A percentile compares a stretch with the other conserved stretches of the same genome.
phyloP scores from a whole-genome alignment of 768 basidiomycete genomes.

The Pisolithus tinctorius region DNA sequence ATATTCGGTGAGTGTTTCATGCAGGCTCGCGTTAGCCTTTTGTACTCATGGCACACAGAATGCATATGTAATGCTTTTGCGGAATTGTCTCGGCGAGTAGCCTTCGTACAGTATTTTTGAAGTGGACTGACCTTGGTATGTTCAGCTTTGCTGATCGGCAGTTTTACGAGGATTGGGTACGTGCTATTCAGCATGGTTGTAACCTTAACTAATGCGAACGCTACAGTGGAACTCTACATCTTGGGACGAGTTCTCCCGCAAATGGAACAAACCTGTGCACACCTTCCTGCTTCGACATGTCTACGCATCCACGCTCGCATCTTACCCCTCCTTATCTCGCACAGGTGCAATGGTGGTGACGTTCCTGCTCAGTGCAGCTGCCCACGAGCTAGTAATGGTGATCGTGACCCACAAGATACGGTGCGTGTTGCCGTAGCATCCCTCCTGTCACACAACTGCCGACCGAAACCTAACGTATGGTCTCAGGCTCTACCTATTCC shows the following conservation, averaged over 20 bases:
- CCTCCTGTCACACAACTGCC: background rate
- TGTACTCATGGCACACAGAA: slow-evolving; percentile 38
- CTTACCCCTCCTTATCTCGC: slow-evolving; percentile 62
- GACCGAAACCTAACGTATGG: background rate
- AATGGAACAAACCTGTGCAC: slow-evolving; percentile 98
- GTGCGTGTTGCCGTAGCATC: slow-evolving; percentile 31
- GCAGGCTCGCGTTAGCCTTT: slow-evolving; percentile 1
- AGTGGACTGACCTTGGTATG: slow-evolving; percentile 1
- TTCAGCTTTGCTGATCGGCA: slow-evolving; percentile 90
- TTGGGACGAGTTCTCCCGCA: slow-evolving; percentile 95
- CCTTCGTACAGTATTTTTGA: background rate
- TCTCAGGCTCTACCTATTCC: slow-evolving; percentile 77
- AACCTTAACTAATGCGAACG: background rate
- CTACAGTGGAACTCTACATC: slow-evolving; percentile 93
- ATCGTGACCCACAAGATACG: slow-evolving; percentile 90
- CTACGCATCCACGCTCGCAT: slow-evolving; percentile 80
- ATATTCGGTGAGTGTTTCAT: slow-evolving; percentile 54
- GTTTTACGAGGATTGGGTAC: slow-evolving; percentile 95
- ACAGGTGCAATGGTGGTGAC: slow-evolving; percentile 87
- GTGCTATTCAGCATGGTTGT: background rate
- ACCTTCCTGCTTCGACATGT: slow-evolving; percentile 92
- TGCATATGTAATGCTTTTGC: slow-evolving; percentile 97
- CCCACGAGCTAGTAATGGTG: slow-evolving; percentile 95
- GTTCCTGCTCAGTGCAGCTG: slow-evolving; percentile 83
- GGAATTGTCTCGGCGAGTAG: slow-evolving; percentile 75